Base-by-base conservation (phyloP, 768 basidiomycete genomes). In the Psilocybe tampanensis region DNA sequence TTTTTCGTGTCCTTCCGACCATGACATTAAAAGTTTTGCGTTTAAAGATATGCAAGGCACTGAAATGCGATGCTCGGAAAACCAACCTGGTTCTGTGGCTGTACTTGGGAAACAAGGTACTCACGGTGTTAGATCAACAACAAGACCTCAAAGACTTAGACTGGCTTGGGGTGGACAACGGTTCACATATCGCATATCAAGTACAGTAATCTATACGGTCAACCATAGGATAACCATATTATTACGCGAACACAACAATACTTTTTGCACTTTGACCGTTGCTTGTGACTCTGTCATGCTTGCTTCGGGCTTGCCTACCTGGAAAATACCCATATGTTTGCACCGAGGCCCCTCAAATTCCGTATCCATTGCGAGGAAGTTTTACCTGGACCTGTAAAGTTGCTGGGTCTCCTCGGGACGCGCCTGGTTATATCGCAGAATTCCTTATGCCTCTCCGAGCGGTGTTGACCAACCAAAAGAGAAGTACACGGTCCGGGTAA, bases 131-230 rank as follows among this genome's bases (percentile, higher is more conserved):
- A 26, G 75, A 74, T 18, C 55, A 54, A n/a, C 73, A 78, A 23
- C 65, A 80, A 24, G 84, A 89, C 48, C 61, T 68, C 12, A 80
- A 80, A 53, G 80, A 85, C 51, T 67, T 92, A 41, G 82, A 78
- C 56, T 92, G 89, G 89, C 81, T 86, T 66, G 90, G 92, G 6
- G 66, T 93, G 34, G 88, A 91, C 55, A 78, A 81, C 8, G 80
- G 73, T 23, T 74, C 78, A 45, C 68, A 68, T 54, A 68, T 81
- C 47, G 32, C 79, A 54, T 81, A 74, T 63, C 64, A 66, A 61
- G 51, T 61, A 56, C 51, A 54, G 54, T 53, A 62, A 57, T 21
- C 44, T 23, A 24, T 6, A 32, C 19, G 32, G 33, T 6, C 12
- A 34, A 26, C 7, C 17, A 39, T 44, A 44, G 36, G 18, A 51